Conservation (phyloP, 495 filamentous ascomycete genomes). For the Terfezia claveryi region DNA sequence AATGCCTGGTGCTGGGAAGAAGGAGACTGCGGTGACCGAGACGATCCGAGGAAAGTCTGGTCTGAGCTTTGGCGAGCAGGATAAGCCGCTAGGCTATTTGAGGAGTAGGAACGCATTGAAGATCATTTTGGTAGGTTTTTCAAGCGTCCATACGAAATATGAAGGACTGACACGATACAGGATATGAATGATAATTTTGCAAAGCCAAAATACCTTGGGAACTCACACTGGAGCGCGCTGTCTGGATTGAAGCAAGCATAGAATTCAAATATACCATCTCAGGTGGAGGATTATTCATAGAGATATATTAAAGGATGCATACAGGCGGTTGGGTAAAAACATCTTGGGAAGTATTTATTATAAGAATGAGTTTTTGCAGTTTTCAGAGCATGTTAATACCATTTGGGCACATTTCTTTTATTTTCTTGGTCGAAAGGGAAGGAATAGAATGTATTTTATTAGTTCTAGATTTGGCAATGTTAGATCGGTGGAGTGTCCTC, state of each 20-base stretch:
- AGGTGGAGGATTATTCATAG: too few relatives aligned
- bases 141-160: not conserved
- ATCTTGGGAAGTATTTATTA: too few relatives aligned
- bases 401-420: too few relatives aligned
- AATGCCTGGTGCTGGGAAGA: constrained; percentile 42
- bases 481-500: too few relatives aligned
- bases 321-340: too few relatives aligned
- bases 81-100: constrained; percentile 53
- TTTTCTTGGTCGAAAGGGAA: too few relatives aligned
- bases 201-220: not conserved
- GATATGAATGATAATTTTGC: not conserved
- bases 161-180: not conserved
- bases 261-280: too few relatives aligned
- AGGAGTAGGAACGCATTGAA: constrained; percentile 87
- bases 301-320: too few relatives aligned
- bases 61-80: constrained; percentile 24
- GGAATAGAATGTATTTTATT: too few relatives aligned
- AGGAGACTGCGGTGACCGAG: constrained; percentile 22
- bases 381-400: too few relatives aligned
- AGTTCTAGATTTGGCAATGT: too few relatives aligned
- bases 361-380: too few relatives aligned
- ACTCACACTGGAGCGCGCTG: not conserved
- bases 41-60: constrained; percentile 15
- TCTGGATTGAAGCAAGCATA: not conserved
- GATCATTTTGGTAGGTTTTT: constrained; percentile 44